phyloP scores from a whole-genome alignment of 352 stramenopile species.

The Pythium rishiriense region DNA sequence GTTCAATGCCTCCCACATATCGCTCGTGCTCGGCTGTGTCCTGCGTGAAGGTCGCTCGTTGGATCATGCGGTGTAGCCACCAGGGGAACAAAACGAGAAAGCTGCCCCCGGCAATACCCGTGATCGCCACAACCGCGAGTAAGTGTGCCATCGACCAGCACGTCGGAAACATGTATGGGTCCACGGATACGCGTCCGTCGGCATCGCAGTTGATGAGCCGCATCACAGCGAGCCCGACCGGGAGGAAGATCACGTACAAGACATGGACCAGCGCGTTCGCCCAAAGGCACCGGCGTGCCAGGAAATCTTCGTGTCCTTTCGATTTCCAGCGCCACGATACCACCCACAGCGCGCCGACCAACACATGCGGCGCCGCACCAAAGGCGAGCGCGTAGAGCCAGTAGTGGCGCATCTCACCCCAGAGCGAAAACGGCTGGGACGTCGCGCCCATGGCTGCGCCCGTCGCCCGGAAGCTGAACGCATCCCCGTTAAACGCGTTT shows the following conservation, averaged over 20 bases:
- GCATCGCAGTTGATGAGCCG: slow-evolving; percentile 59
- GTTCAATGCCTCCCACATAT: slow-evolving; percentile 49
- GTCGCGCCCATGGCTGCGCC: slow-evolving; percentile 65
- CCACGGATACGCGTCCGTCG: slow-evolving; percentile 41
- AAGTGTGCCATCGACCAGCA: slow-evolving; percentile 39
- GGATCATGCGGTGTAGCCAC: slow-evolving; percentile 38
- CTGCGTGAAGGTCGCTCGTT: slow-evolving; percentile 30
- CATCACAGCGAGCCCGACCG: slow-evolving; percentile 57
- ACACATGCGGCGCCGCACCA: slow-evolving; percentile 30
- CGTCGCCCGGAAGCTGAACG: slow-evolving; percentile 49
- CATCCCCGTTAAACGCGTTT: slow-evolving; percentile 54
- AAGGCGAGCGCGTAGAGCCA: slow-evolving; percentile 60
- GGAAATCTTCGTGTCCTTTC: slow-evolving; percentile 30
- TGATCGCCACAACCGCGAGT: slow-evolving; percentile 35
- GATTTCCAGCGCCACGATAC: slow-evolving; percentile 19
- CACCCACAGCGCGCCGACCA: not conserved
- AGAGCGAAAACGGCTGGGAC: slow-evolving; percentile 54
- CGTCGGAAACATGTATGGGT: slow-evolving; percentile 31
- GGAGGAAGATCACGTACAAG: slow-evolving; percentile 56
- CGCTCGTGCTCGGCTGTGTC: slow-evolving; percentile 43
- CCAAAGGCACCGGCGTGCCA: slow-evolving; percentile 30
- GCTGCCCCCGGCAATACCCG: slow-evolving; percentile 33
- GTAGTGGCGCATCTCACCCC: slow-evolving; percentile 58
- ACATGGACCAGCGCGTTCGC: slow-evolving; percentile 53
- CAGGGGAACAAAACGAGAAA: slow-evolving; percentile 54